These are phyloP conservation scores for Acanthamoeba healyi DNA, from an alignment of 208 protist species.

Conservation along the genomic window DNA sequence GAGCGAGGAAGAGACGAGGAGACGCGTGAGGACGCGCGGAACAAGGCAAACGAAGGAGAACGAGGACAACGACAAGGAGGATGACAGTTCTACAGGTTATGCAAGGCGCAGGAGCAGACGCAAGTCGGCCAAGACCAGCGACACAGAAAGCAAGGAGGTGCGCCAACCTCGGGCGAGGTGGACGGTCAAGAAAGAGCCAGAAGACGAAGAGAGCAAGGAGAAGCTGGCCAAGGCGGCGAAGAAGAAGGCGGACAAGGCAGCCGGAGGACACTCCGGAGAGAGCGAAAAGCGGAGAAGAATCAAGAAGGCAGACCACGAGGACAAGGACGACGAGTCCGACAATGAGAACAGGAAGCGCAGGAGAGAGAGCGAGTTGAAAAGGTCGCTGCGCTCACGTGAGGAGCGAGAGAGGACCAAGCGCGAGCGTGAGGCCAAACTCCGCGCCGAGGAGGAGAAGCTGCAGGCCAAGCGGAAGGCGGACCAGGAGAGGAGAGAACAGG, in stretches of 20 bases:
- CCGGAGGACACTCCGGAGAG: neutral
- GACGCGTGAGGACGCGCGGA: neutral
- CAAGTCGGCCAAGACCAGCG: conserved; percentile 1
- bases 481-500: neutral
- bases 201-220: neutral
- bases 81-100: neutral
- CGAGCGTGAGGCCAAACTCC: neutral
- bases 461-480: neutral
- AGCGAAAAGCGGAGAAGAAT: neutral
- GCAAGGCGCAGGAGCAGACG: neutral
- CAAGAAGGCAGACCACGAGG: neutral
- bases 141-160: neutral
- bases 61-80: neutral
- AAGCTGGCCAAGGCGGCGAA: too few species aligned
- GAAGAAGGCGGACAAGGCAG: neutral
- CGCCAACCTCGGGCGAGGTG: neutral
- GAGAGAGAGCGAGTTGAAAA: conserved; percentile 1
- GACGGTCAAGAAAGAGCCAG: neutral
- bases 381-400: conserved; percentile 12
- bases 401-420: neutral
- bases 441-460: neutral
- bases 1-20: neutral
- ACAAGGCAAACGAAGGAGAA: neutral
- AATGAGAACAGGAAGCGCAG: neutral
- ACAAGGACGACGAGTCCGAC: neutral